These are phyloP conservation scores for Salvia sclarea DNA, from an alignment of 305 asterid genomes.

Conservation along the genomic window DNA sequence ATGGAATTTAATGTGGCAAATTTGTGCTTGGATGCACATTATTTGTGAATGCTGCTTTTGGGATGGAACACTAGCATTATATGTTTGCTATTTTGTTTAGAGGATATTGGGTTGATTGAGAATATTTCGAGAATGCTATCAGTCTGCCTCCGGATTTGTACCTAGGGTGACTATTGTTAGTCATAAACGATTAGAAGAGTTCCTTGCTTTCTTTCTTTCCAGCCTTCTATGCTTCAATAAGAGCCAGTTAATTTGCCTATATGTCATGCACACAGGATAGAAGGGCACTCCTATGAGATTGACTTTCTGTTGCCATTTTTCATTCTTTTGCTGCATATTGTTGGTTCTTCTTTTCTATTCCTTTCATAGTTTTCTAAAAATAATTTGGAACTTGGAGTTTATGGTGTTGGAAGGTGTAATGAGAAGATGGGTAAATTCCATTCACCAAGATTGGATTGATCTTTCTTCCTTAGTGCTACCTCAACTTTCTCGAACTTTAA, in stretches of 20 bases:
- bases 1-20: background rate
- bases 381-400: background rate
- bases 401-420: background rate
- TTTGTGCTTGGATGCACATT: background rate
- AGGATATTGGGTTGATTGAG: background rate
- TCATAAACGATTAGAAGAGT: background rate
- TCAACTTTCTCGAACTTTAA: background rate
- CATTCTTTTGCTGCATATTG: background rate
- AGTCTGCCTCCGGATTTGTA: background rate
- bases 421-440: background rate
- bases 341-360: background rate
- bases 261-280: background rate
- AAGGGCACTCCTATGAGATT: background rate
- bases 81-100: background rate
- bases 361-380: background rate
- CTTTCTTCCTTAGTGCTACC: background rate
- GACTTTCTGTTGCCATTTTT: too few relatives aligned
- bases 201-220: background rate
- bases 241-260: background rate
- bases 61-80: background rate
- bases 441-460: background rate
- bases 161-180: background rate
- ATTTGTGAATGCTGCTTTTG: constrained; percentile 7
- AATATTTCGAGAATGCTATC: background rate
- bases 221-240: background rate